phyloP scores from a whole-genome alignment of 192 early-diverging fungal genomes.

The Geranomyces michiganensis region DNA sequence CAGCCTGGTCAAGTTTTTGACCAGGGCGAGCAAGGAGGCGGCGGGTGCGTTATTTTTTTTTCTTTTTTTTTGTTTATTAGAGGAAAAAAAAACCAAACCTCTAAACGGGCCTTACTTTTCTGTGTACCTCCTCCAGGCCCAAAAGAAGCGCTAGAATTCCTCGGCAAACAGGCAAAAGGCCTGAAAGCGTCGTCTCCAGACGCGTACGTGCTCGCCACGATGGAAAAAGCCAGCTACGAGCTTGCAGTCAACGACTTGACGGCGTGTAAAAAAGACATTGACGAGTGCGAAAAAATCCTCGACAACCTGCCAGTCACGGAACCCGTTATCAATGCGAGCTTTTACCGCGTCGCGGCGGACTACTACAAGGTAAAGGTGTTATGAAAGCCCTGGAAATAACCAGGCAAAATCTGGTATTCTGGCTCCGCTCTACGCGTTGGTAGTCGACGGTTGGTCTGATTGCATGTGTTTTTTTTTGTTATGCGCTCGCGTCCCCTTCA shows the following conservation, averaged over 20 bases:
- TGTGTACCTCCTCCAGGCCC: slow-evolving; percentile 48
- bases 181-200: slow-evolving; percentile 75
- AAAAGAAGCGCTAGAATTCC: slow-evolving; percentile 75
- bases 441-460: background rate
- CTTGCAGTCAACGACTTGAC: slow-evolving; percentile 79
- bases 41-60: slow-evolving; percentile 16
- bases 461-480: no score
- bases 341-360: slow-evolving; percentile 93
- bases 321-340: slow-evolving; percentile 85
- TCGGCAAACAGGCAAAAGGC: slow-evolving; percentile 68
- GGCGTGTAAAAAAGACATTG: slow-evolving; percentile 80
- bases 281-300: slow-evolving; percentile 83
- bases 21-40: slow-evolving; percentile 69
- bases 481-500: no score
- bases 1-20: slow-evolving; percentile 81
- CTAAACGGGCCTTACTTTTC: no score
- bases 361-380: slow-evolving; percentile 95
- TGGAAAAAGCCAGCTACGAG: slow-evolving; percentile 86
- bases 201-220: slow-evolving; percentile 81
- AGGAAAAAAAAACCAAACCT: no score
- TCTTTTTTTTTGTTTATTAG: no score
- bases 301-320: slow-evolving; percentile 77
- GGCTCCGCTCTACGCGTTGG: no score
- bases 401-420: no score
- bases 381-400: no score